phyloP scores from a whole-genome alignment of 805 yeast genomes.

The Millerozyma miso region DNA sequence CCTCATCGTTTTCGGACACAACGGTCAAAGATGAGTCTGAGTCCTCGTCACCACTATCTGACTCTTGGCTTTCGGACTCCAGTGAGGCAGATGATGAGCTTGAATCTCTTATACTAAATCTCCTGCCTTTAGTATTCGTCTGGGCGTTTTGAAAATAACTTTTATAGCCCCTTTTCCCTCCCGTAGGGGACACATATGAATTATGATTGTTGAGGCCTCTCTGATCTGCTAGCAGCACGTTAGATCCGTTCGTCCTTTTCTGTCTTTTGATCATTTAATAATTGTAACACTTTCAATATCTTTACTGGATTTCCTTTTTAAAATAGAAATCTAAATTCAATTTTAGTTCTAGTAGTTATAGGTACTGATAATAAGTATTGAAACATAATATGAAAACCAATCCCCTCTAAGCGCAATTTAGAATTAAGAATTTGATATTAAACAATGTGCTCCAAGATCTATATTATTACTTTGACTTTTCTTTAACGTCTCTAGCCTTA shows the following conservation, averaged over 20 bases:
- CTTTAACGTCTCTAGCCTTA: too few species aligned
- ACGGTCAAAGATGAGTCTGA: slow-evolving; percentile 39
- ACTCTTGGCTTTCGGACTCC: slow-evolving; percentile 6
- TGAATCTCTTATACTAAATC: slow-evolving; percentile 35
- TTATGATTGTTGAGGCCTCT: background rate
- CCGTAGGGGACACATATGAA: background rate
- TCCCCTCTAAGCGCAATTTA: background rate
- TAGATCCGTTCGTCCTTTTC: background rate
- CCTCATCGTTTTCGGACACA: slow-evolving; percentile 24
- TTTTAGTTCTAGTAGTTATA: background rate
- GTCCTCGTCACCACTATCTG: slow-evolving; percentile 1
- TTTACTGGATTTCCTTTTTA: too few species aligned
- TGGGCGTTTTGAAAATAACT: background rate
- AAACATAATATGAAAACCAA: background rate
- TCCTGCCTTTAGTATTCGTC: background rate
- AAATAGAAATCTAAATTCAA: background rate
- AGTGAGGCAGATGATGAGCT: slow-evolving; percentile 26
- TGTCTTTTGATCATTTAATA: background rate
- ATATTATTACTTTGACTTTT: too few species aligned
- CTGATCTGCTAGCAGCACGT: background rate
- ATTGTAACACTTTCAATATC: background rate
- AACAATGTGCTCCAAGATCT: background rate
- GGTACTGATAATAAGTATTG: background rate
- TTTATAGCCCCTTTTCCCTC: background rate
- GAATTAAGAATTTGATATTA: background rate